These are phyloP conservation scores for Suhomyces ambrosiae DNA, from an alignment of 1,139 yeast species.

Conservation along the genomic window DNA sequence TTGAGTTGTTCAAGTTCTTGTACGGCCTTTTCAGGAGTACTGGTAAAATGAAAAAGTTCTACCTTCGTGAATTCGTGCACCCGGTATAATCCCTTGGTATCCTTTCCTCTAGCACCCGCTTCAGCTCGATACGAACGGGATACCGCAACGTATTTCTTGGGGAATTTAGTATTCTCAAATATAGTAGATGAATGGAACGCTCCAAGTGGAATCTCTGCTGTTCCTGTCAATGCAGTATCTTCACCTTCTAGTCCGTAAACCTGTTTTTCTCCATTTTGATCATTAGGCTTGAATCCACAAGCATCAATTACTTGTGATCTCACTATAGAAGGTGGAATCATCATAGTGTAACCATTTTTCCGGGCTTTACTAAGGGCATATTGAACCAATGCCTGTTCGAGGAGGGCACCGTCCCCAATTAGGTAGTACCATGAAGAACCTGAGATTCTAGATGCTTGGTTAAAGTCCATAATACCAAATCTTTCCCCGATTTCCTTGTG, in stretches of 20 bases:
- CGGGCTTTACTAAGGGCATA: slow-evolving; percentile 73
- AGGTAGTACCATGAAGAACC: slow-evolving; percentile 92
- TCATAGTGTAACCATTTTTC: slow-evolving; percentile 64
- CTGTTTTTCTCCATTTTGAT: slow-evolving; percentile 84
- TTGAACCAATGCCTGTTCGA: slow-evolving; percentile 88
- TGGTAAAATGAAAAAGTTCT: slow-evolving; percentile 83
- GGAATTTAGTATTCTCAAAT: slow-evolving; percentile 34
- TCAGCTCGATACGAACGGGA: slow-evolving; percentile 93
- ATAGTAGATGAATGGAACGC: slow-evolving; percentile 54
- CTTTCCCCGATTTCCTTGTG: slow-evolving; percentile 69
- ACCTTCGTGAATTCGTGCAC: slow-evolving; percentile 99
- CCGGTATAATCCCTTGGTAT: slow-evolving; percentile 87
- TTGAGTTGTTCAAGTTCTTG: slow-evolving; percentile 62
- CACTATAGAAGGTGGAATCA: slow-evolving; percentile 85
- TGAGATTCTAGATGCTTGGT: slow-evolving; percentile 69
- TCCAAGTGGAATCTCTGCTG: slow-evolving; percentile 95
- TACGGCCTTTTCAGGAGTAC: slow-evolving; percentile 47
- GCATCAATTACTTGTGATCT: slow-evolving; percentile 76
- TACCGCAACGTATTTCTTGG: slow-evolving; percentile 72
- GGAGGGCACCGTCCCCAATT: slow-evolving; percentile 79
- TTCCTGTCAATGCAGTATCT: slow-evolving; percentile 75
- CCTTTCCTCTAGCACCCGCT: slow-evolving; percentile 95
- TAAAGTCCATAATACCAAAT: slow-evolving; percentile 68
- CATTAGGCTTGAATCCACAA: slow-evolving; percentile 96
- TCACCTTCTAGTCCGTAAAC: slow-evolving; percentile 63